phyloP scores from a whole-genome alignment of 352 stramenopile species.

The Elongisporangium undulatum region DNA sequence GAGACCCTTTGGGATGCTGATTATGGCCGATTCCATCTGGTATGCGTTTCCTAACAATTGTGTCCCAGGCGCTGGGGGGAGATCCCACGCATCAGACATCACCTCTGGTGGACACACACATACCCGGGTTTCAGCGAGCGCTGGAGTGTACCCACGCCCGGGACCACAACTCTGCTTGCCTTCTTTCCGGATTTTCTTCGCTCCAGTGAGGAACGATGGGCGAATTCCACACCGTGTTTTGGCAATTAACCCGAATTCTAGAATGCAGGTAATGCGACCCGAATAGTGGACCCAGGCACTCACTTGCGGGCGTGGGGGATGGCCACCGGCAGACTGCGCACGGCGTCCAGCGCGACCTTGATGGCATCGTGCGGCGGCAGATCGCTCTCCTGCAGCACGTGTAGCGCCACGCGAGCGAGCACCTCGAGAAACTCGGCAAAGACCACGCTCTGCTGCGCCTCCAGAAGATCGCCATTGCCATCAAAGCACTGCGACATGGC shows the following conservation, averaged over 20 bases:
- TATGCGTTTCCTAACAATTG: not conserved
- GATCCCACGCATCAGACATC: not conserved
- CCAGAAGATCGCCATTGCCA: conserved; percentile 33
- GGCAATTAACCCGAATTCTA: not conserved
- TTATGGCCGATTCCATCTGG: not conserved
- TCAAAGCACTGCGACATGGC: conserved; percentile 64
- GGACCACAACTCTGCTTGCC: not conserved
- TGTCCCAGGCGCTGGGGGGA: not conserved
- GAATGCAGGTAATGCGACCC: not conserved
- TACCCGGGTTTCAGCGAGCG: not conserved
- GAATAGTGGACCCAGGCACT: not conserved
- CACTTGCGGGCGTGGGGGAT: conserved; percentile 26
- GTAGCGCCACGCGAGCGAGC: conserved; percentile 51
- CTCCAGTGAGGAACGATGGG: not conserved
- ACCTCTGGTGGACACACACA: not conserved
- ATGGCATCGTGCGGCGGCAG: conserved; percentile 62
- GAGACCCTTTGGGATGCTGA: not conserved
- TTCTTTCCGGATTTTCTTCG: not conserved
- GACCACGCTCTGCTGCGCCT: conserved; percentile 13
- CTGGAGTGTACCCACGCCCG: not conserved
- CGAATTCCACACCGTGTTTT: not conserved
- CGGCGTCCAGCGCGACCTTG: conserved; percentile 71
- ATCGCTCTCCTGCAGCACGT: conserved; percentile 53
- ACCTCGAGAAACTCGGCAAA: conserved; percentile 79
- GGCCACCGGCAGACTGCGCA: conserved; percentile 44